These are phyloP conservation scores for Trypanosoma platydactyli DNA, from an alignment of 208 protist species.

Conservation along the genomic window DNA sequence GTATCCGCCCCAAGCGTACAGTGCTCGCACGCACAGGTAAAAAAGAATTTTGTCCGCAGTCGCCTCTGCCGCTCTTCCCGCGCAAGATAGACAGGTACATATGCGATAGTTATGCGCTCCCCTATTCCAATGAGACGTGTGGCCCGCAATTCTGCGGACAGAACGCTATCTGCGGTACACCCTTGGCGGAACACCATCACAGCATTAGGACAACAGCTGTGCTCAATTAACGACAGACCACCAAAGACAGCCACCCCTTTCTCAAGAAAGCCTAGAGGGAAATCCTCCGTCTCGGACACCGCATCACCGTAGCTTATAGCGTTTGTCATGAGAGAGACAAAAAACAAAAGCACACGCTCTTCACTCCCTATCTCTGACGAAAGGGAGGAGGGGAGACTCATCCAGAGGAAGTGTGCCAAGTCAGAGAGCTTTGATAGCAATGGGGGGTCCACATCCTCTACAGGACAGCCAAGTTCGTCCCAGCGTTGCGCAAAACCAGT, in stretches of 20 bases:
- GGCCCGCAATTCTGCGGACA: constrained; percentile 27
- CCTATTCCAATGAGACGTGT: constrained; percentile 15
- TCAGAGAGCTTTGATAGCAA: constrained; percentile 9
- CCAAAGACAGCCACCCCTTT: constrained; percentile 18
- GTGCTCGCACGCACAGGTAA: constrained; percentile 19
- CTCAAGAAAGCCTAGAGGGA: constrained; percentile 1
- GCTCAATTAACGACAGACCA: constrained; percentile 23
- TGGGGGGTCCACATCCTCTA: constrained; percentile 16
- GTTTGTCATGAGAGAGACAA: constrained; percentile 24
- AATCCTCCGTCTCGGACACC: background rate
- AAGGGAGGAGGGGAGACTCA: constrained; percentile 14
- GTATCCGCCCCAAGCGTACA: constrained; percentile 17
- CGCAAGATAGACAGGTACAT: constrained; percentile 23
- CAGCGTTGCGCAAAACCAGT: constrained; percentile 11
- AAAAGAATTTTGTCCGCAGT: constrained; percentile 20
- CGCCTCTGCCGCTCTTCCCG: constrained; percentile 14
- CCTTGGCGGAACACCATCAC: constrained; percentile 19
- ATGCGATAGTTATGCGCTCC: constrained; percentile 24
- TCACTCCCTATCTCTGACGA: constrained; percentile 8
- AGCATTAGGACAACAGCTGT: constrained; percentile 28
- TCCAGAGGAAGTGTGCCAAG: constrained; percentile 18
- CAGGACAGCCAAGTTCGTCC: constrained; percentile 21
- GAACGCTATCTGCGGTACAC: constrained; percentile 3
- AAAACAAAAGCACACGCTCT: constrained; percentile 14
- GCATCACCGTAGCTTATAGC: constrained; percentile 19